Evolutionary conservation across 2,329 filamentous ascomycete genomes (phyloP).

Genomic region (Simplicillium aogashimaense): DNA sequence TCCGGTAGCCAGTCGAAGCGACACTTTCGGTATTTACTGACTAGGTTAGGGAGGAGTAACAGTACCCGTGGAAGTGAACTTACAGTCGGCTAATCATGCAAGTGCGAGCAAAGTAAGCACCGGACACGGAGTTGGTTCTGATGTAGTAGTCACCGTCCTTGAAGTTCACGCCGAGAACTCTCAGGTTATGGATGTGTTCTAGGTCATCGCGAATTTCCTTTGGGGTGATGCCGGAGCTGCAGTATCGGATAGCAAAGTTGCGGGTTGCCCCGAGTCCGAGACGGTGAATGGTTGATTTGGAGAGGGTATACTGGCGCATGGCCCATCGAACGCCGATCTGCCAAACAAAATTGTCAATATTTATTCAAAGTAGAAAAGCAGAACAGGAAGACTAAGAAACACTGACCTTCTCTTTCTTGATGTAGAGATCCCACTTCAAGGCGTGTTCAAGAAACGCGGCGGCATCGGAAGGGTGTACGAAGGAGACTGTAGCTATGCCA

Average conservation of each 20-base stretch:
- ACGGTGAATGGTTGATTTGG: conserved; percentile 53
- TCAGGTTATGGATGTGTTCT: conserved; percentile 73
- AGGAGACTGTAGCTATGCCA: conserved; percentile 56
- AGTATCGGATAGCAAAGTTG: conserved; percentile 60
- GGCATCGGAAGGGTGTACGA: conserved; percentile 55
- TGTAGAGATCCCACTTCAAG: conserved; percentile 56
- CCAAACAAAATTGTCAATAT: too few relatives aligned
- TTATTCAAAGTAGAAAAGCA: conserved; percentile 47
- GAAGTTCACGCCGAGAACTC: conserved; percentile 57
- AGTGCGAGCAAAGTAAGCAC: conserved; percentile 63
- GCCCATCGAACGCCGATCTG: conserved; percentile 46
- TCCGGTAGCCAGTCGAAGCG: conserved; percentile 64
- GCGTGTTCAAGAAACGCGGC: conserved; percentile 54
- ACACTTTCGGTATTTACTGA: conserved; percentile 57
- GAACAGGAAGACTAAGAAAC: not conserved
- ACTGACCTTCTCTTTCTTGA: conserved; percentile 39
- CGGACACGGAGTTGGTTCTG: conserved; percentile 67
- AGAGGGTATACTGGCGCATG: conserved; percentile 59
- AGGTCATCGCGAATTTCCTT: conserved; percentile 59
- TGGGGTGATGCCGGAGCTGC: conserved; percentile 49
- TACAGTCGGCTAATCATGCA: conserved; percentile 62
- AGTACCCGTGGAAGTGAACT: conserved; percentile 14
- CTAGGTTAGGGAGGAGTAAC: conserved; percentile 18
- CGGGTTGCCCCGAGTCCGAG: conserved; percentile 58
- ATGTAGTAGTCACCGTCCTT: conserved; percentile 52